Percentiles rank a stretch among this genome's conserved stretches.
Evolutionary conservation across 257 asterid genomes (phyloP).

Genomic region (Przewalskia tangutica): DNA sequence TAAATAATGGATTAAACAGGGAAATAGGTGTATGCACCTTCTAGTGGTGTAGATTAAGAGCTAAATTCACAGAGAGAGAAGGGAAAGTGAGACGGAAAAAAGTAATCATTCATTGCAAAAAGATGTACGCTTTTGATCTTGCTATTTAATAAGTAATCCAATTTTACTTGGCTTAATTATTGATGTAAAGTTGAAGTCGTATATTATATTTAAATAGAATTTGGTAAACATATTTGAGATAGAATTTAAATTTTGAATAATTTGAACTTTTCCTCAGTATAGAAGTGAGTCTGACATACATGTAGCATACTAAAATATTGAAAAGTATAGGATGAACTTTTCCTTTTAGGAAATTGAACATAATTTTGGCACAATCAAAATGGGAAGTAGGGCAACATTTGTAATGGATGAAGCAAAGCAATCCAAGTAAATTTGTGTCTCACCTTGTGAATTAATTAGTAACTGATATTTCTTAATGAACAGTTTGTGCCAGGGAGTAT

Average conservation of each 20-base stretch:
- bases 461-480: slow-evolving; percentile 17
- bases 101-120: not conserved
- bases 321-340: not conserved
- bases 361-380: not conserved
- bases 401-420: not conserved
- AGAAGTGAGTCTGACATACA: not conserved
- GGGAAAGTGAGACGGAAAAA: not conserved
- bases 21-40: not conserved
- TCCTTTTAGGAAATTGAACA: not conserved
- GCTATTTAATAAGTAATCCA: not conserved
- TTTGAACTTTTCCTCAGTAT: not conserved
- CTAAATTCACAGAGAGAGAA: not conserved
- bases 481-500: slow-evolving; percentile 97
- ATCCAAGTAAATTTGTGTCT: not conserved
- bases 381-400: not conserved
- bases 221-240: not conserved
- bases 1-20: not conserved
- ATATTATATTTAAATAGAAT: not conserved
- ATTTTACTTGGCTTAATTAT: not conserved
- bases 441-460: not conserved
- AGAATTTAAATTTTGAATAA: not conserved
- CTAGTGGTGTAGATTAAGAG: not conserved
- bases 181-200: not conserved
- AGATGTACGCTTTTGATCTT: not conserved
- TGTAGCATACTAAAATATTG: not conserved